Percentiles rank a stretch among this genome's conserved stretches.
Conservation (phyloP, 2,329 filamentous ascomycete species). For the Cytospora piceae region DNA sequence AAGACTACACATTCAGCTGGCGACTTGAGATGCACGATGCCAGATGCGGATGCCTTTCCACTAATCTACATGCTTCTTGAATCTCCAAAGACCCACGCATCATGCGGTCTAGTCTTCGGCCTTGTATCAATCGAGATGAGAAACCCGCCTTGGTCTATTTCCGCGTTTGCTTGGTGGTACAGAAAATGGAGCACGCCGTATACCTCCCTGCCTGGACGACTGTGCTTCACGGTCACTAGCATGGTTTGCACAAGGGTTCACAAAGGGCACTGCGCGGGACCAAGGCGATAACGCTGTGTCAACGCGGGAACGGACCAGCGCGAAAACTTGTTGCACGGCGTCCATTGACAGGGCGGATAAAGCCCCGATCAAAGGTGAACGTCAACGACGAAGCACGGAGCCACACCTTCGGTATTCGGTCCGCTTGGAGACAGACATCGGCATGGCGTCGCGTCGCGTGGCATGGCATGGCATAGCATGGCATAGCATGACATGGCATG, state of each 20-base stretch:
- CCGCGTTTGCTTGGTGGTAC: neutral
- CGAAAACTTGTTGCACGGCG: neutral
- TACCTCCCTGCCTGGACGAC: too few species aligned
- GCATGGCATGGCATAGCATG: neutral
- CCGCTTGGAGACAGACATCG: neutral
- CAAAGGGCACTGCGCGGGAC: neutral
- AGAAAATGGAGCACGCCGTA: neutral
- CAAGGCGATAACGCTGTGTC: neutral
- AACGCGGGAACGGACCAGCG: neutral
- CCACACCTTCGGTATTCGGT: neutral
- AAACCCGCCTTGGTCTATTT: slow-evolving; percentile 6
- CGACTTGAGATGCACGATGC: slow-evolving; percentile 27
- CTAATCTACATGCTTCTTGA: slow-evolving; percentile 10
- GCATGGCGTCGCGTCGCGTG: slow-evolving; percentile 1
- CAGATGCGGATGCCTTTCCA: slow-evolving; percentile 21
- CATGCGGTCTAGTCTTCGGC: slow-evolving; percentile 12
- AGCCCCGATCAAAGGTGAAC: neutral
- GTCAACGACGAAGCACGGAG: neutral
- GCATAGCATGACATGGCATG: neutral
- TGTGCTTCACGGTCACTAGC: neutral
- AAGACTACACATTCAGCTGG: slow-evolving; percentile 30
- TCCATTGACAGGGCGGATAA: slow-evolving; percentile 1
- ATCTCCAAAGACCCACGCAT: slow-evolving; percentile 9
- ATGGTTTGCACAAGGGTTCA: neutral
- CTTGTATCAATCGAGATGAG: slow-evolving; percentile 14